These are phyloP conservation scores for Linnemannia exigua DNA, from an alignment of 192 early-diverging fungal genomes.

Conservation along the genomic window DNA sequence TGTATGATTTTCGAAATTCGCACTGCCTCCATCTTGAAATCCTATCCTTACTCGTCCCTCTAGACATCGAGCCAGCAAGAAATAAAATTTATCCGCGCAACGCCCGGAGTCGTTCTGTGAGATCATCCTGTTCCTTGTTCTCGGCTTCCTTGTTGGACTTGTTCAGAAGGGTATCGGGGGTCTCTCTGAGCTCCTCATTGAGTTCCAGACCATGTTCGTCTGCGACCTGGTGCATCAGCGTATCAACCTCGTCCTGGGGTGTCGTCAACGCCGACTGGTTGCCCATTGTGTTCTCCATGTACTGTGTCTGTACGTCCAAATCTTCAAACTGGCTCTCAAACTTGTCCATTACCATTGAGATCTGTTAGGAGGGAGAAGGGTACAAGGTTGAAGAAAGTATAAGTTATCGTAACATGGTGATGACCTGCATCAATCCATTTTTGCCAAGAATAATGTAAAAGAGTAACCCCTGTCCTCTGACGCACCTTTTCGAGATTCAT, in stretches of 20 bases:
- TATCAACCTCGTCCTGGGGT: conserved; percentile 93
- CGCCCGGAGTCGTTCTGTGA: conserved; percentile 62
- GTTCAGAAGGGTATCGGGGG: conserved; percentile 61
- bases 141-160: conserved; percentile 62
- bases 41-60: not conserved
- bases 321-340: conserved; percentile 98
- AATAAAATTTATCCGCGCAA: conserved; percentile 55
- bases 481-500: conserved; percentile 97
- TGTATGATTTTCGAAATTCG: too few species aligned
- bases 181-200: conserved; percentile 75
- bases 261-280: conserved; percentile 89
- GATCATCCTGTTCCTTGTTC: conserved; percentile 58
- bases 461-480: too few species aligned
- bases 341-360: conserved; percentile 98
- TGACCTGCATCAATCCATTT: too few species aligned
- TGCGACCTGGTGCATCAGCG: conserved; percentile 96
- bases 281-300: conserved; percentile 96
- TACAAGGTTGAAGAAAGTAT: not conserved
- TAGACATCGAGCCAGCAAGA: not conserved
- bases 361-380: conserved; percentile 59
- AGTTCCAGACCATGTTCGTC: conserved; percentile 96
- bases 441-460: too few species aligned
- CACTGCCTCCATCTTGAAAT: too few species aligned
- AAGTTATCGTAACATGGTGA: too few species aligned
- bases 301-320: conserved; percentile 96